Base-by-base conservation (phyloP, 140 eudicot genomes). In the Ambrosia hybrid region DNA sequence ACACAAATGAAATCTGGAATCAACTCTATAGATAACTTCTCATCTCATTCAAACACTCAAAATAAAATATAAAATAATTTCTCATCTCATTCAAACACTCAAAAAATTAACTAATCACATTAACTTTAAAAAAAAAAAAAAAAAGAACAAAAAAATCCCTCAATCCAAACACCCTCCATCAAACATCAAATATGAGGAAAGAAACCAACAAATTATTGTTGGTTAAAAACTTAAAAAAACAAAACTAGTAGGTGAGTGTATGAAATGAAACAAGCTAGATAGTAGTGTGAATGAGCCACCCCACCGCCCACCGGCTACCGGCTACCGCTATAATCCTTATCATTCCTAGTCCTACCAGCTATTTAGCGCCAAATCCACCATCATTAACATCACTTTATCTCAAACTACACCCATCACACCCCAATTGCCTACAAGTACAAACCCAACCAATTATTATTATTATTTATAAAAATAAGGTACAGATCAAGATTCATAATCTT, bases 401-500 rank as follows among this genome's bases (percentile, higher is more conserved):
- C 73, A 17, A 76, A 75, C 76, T 59, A 12, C 21, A 66, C 66
- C 52, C 70, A 49, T 72, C 78, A 68, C 73, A 53, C 71, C 60
- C 6, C 9, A 6, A 7, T 15, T 73, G 9, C 16, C 13, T 55
- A 43, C n/a, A 52, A 37, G 33, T 55, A 43, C n/a, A 52, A 37
- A 45, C 70, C 11, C 41, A 46, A 46, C 73, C 15, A 52, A 51
- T 33, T 39, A 7, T 9, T 30, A 30, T 30, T 30, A 30, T 30
- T 30, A 30, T 38, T 41, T 2, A 41, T 41, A 41, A 41, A 41
- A 41, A 6, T 13, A 10, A 74, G 79, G 76, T 76, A 53, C 65
- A 49, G 5, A 10, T 49, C 14, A 43, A 71, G 74, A 74, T 74
- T 77, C 65, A 45, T 43, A 0, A 7, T 48, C 45, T 57, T 79